Base-by-base conservation (phyloP, 2,329 filamentous ascomycete species). In the Onygenales sp. region DNA sequence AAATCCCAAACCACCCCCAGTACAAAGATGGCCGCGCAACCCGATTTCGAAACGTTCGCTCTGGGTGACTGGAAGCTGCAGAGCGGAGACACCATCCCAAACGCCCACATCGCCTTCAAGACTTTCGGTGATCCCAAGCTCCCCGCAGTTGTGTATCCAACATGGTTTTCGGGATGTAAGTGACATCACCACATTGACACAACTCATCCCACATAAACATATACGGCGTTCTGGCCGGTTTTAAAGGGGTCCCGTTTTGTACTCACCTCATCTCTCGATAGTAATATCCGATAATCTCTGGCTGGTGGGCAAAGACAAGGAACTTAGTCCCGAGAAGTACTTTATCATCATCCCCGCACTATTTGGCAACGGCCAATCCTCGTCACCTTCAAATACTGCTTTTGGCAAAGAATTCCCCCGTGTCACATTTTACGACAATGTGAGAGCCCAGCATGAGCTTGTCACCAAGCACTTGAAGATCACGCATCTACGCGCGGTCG, bases 41-140 rank as follows among this genome's bases (percentile, higher is more conserved):
- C 61, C 27, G 72, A 76, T 38, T 77, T 72, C 58, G 64, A 80
- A 52, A 79, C 68, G 2, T 85, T 78, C 63, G 67, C 76, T 27
- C 75, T 88, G 0, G 85, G 84, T 14, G 78, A 86, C 67, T 87
- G 85, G 72, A 70, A 77, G 56, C 79, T 91, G 2, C 79, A 85
- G 62, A 82, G 78, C 31, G 85, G 85, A 41, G 74, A 73, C n/a
- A 75, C 70, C 5, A 75, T 91, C 14, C 75, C 78, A 1, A 67
- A 80, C 59, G 87, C 87, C 1, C 79, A 80, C 62, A 81, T 92
- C 52, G 85, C 86, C 13, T 92, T 88, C 75, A 89, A 86, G 68
- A 88, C 86, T 0, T 85, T 86, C 59, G 87, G 87, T 17, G 74
- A 83, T 53, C 65, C 79, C 0, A 76, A 72, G 0, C 74, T 72